Conservation (phyloP, 2,329 filamentous ascomycete genomes). For the Colletotrichum magnum region DNA sequence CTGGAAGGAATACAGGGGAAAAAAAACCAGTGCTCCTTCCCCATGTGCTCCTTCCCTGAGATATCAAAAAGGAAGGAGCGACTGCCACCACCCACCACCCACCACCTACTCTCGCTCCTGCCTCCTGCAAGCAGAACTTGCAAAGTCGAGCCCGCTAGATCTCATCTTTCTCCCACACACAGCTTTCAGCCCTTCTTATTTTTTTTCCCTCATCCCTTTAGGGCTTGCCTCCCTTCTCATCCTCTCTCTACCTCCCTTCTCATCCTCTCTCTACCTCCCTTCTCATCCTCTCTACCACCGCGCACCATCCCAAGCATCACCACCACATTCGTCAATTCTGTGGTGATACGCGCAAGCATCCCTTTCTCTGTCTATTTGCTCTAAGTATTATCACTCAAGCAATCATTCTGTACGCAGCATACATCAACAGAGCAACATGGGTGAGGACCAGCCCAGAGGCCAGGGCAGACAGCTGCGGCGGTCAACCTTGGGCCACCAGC, state of each 20-base stretch:
- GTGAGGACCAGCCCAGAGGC: not conserved
- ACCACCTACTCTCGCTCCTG: not conserved
- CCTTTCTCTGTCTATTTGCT: not conserved
- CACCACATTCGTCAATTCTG: not conserved
- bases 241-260: conserved; percentile 1
- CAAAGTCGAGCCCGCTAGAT: not conserved
- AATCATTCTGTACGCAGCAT: not conserved
- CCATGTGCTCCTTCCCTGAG: not conserved
- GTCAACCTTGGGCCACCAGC: conserved; percentile 30
- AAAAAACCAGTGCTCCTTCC: not conserved
- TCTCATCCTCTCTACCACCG: not conserved
- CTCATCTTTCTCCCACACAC: not conserved
- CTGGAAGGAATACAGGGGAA: too few relatives aligned
- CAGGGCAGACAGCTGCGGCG: conserved; percentile 12
- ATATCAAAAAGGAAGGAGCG: conserved; percentile 15
- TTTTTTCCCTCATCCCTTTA: not conserved
- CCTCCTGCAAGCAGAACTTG: not conserved
- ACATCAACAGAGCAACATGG: conserved; percentile 14
- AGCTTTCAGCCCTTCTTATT: not conserved
- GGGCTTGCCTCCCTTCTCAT: not conserved
- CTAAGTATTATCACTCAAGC: not conserved
- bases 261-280: too few relatives aligned
- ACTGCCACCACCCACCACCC: not conserved
- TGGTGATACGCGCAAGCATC: not conserved
- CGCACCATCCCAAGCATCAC: not conserved